phyloP scores from a whole-genome alignment of 2,329 filamentous ascomycete genomes.

The Hymenoscyphus repandus region DNA sequence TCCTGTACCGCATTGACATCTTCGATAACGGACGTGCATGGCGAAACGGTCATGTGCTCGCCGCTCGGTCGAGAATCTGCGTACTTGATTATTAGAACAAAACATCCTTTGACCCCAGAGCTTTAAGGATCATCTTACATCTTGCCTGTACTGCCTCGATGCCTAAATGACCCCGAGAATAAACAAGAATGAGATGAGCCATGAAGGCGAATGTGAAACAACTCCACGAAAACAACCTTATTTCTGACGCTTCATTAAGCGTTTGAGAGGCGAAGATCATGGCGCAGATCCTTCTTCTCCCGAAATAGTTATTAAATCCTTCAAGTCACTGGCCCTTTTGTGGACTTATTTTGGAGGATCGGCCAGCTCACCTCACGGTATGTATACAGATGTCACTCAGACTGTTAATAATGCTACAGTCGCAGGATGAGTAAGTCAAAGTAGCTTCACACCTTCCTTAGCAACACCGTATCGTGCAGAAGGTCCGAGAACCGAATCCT shows the following conservation, averaged over 20 bases:
- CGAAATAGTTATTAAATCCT: conserved; percentile 3
- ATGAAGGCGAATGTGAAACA: background rate
- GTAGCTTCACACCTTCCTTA: conserved; percentile 5
- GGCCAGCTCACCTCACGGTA: background rate
- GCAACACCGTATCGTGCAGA: conserved; percentile 1
- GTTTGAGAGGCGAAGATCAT: conserved; percentile 13
- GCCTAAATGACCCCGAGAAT: background rate
- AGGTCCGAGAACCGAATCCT: conserved; percentile 1
- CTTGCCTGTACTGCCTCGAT: background rate
- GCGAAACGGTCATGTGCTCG: conserved; percentile 21
- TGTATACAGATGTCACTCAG: background rate
- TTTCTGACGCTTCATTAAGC: background rate
- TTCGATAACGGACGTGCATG: conserved; percentile 21
- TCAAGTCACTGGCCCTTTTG: background rate
- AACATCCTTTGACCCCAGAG: background rate
- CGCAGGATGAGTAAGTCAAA: background rate
- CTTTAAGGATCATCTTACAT: background rate
- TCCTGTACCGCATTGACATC: conserved; percentile 8
- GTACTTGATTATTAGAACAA: background rate
- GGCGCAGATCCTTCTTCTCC: background rate
- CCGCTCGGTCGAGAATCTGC: conserved; percentile 8
- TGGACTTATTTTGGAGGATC: background rate
- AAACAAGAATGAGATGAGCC: background rate
- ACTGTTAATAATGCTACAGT: too few species aligned
- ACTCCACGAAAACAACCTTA: conserved; percentile 13